These are phyloP conservation scores for Colletotrichum navitas DNA, from an alignment of 2,329 filamentous ascomycete genomes.

Conservation along the genomic window DNA sequence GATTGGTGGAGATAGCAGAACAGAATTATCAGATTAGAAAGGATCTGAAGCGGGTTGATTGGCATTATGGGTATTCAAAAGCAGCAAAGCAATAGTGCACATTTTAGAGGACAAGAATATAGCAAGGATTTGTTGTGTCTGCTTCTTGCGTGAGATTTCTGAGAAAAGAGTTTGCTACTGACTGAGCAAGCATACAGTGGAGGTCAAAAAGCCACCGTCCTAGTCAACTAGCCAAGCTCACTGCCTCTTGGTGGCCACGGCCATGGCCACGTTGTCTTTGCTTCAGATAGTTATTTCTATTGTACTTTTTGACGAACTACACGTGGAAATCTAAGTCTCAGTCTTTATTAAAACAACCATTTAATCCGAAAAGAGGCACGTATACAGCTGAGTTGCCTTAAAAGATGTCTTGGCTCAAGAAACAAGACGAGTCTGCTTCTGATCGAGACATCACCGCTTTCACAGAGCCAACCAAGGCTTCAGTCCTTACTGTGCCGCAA, in stretches of 20 bases:
- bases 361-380: background rate
- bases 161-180: background rate
- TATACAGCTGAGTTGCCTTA: background rate
- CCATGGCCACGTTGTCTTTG: background rate
- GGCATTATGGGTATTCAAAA: slow-evolving; percentile 57
- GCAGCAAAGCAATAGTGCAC: slow-evolving; percentile 1
- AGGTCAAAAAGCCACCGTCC: background rate
- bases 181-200: background rate
- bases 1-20: slow-evolving; percentile 69
- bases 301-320: background rate
- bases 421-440: background rate
- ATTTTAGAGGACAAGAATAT: background rate
- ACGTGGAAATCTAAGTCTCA: fast-evolving
- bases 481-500: background rate
- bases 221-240: background rate
- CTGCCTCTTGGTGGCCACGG: background rate
- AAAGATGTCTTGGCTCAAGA: fast-evolving
- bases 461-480: background rate
- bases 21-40: slow-evolving; percentile 60
- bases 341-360: no score
- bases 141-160: background rate
- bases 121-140: background rate
- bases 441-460: background rate
- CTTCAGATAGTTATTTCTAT: background rate
- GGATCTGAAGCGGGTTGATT: slow-evolving; percentile 52